These are phyloP conservation scores for Quercus gilva DNA, from an alignment of 306 rosid genomes.

Conservation along the genomic window DNA sequence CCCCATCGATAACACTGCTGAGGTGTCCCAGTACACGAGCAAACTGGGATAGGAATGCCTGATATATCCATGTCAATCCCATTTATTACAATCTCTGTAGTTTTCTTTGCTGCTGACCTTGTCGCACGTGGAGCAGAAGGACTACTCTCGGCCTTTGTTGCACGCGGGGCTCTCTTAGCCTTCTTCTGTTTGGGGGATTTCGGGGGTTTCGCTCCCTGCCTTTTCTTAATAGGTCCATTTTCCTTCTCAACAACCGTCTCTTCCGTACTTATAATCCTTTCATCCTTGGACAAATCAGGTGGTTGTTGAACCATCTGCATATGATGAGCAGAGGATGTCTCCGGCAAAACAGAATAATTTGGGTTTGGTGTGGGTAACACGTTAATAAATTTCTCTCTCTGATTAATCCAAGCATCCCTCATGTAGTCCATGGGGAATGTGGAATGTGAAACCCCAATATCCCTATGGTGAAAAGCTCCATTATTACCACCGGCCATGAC, in stretches of 20 bases:
- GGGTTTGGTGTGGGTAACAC: conserved; percentile 61
- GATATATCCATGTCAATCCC: conserved; percentile 67
- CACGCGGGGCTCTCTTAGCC: conserved; percentile 63
- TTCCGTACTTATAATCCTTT: conserved; percentile 45
- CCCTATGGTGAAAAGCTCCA: conserved; percentile 56
- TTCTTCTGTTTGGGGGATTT: conserved; percentile 76
- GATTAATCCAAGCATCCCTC: conserved; percentile 87
- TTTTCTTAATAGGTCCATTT: conserved; percentile 57
- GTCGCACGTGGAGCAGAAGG: conserved; percentile 52
- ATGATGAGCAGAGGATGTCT: conserved; percentile 62
- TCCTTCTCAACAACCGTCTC: conserved; percentile 58
- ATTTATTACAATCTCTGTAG: conserved; percentile 72
- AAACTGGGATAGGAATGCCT: conserved; percentile 83
- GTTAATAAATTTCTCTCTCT: conserved; percentile 69
- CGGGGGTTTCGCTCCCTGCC: conserved; percentile 57
- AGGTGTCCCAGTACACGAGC: conserved; percentile 86
- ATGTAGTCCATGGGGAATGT: conserved; percentile 60
- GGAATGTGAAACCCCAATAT: conserved; percentile 61
- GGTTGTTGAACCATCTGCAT: conserved; percentile 60
- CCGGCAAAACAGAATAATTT: conserved; percentile 45
- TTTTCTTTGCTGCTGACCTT: conserved; percentile 62
- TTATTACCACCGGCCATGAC: conserved; percentile 53
- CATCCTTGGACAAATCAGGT: conserved; percentile 56
- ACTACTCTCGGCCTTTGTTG: conserved; percentile 49
- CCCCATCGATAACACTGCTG: conserved; percentile 99